Base-by-base conservation (phyloP, 2,329 filamentous ascomycete genomes). In the Cadophora sp. region DNA sequence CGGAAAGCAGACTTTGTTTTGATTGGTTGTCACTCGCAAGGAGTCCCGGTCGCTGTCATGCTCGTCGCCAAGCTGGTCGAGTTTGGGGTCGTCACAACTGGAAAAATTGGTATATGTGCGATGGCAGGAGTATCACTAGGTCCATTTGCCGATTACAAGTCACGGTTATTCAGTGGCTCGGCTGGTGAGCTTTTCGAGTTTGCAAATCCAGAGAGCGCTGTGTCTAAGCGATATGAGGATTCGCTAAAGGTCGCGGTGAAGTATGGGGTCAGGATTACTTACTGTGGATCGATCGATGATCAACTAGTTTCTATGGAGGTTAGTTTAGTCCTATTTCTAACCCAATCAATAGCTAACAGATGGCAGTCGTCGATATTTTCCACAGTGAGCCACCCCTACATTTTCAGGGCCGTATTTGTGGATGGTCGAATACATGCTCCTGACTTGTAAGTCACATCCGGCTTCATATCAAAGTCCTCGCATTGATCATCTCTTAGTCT, bases 121-220 rank as follows among this genome's bases (percentile, higher is more conserved):
- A 91, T 91, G 89, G 84, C 96, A 4, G 96, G 96, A 16, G 94
- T 99, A 8, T 97, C 95, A 37, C 85, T 98, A 60, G 96, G 96
- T 0, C 96, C 96, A 0, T 99, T 98, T 75, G 86, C 92, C 0
- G 94, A 97, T 76, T 97, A 97, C 81, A 94, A 94, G 76, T 94
- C 92, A 59, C 89, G 93, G 68, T 91, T 97, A 75, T 88, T 98
- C 56, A 96, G 94, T 79, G 94, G 93, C 7, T 93, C 93, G 0
- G 94, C 94, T n/a, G 91, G 92, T 3, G 96, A 99, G 79, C 85
- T 99, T 0, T 99, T 97, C 83, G 94, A 98, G 64, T 98, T 99
- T 81, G 91, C 91, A 19, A 89, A 94, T 71, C 89, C 92, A 0
- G 87, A 91, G 66, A 97, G 93, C 77, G 86, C 89, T 64, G 92